Conservation (phyloP, 768 basidiomycete genomes). For the Auricularia sp. region DNA sequence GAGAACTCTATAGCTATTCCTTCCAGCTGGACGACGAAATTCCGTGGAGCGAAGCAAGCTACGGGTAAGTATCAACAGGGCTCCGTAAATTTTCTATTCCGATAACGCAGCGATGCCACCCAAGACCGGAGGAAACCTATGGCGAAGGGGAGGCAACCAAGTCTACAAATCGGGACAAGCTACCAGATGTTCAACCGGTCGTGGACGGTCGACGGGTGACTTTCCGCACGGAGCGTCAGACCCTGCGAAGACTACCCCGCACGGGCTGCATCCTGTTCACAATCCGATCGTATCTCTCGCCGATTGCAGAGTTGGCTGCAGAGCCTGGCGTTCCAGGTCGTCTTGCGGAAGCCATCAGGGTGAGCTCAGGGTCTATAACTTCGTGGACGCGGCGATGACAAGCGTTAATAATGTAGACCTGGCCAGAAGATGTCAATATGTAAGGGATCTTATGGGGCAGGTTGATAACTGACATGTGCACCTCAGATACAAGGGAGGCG, state of each 20-base stretch:
- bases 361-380: not conserved
- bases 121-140: not conserved
- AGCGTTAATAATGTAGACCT: slow-evolving; percentile 25
- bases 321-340: slow-evolving; percentile 54
- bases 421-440: slow-evolving; percentile 51
- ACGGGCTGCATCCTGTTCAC: slow-evolving; percentile 62
- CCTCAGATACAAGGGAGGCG: slow-evolving; percentile 26
- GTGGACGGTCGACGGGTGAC: slow-evolving; percentile 31
- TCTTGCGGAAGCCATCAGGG: slow-evolving; percentile 49
- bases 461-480: not conserved
- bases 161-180: not conserved
- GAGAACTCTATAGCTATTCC: slow-evolving; percentile 4
- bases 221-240: slow-evolving; percentile 57
- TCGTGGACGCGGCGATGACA: not conserved
- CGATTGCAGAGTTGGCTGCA: slow-evolving; percentile 38
- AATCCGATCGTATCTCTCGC: slow-evolving; percentile 55
- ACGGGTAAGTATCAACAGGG: not conserved
- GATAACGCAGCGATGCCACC: not conserved
- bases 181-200: not conserved
- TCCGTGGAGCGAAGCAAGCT: not conserved
- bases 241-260: slow-evolving; percentile 49
- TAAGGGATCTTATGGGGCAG: slow-evolving; percentile 32
- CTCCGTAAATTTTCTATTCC: not conserved
- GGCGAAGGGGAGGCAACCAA: not conserved
- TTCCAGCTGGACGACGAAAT: slow-evolving; percentile 6